Percentiles rank a stretch among this genome's conserved stretches.
These are phyloP conservation scores for Verticillium klebahnii DNA, from an alignment of 2,329 filamentous ascomycete species.

Conservation along the genomic window DNA sequence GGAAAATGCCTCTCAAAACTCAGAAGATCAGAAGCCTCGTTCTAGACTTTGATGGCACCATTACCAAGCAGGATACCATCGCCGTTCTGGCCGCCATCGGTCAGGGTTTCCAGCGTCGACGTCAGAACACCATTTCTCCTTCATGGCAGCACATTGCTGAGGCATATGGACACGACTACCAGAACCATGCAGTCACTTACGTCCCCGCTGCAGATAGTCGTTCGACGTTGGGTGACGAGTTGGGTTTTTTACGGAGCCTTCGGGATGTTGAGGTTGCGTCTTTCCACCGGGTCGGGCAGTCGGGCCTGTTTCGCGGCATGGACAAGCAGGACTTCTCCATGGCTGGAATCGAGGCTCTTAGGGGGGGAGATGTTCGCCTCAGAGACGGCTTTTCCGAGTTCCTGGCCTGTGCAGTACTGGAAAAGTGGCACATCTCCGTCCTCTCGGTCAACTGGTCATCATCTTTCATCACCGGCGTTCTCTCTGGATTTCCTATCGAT, in stretches of 20 bases:
- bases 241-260: neutral
- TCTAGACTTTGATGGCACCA: neutral
- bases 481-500: slow-evolving; percentile 1
- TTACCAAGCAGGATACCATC: neutral
- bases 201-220: neutral
- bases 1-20: neutral
- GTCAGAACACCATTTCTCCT: neutral
- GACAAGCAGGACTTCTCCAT: neutral
- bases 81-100: neutral
- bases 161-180: neutral
- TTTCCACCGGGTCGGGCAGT: neutral
- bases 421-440: neutral
- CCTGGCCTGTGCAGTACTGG: neutral
- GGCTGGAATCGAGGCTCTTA: neutral
- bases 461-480: neutral
- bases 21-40: neutral
- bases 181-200: neutral
- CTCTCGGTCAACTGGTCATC: neutral
- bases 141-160: neutral
- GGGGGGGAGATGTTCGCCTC: neutral
- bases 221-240: neutral
- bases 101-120: neutral
- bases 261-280: neutral
- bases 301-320: neutral
- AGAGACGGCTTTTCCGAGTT: neutral